A percentile compares a stretch with the other conserved stretches of the same genome.
These are phyloP conservation scores for Xerocomellus amylosporus DNA, from an alignment of 768 basidiomycete species.

Conservation along the genomic window DNA sequence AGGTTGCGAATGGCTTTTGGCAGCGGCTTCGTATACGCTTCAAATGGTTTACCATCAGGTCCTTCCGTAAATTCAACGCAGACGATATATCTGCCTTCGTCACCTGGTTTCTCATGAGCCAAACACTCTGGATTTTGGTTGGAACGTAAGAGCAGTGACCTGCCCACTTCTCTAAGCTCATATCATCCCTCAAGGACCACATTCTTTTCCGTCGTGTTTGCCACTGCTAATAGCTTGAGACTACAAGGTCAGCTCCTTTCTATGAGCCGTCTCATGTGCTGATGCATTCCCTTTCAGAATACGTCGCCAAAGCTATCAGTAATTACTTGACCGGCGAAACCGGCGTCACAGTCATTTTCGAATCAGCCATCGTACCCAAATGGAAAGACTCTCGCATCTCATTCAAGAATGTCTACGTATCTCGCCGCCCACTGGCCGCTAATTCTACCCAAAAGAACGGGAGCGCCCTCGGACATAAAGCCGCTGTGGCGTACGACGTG, in stretches of 20 bases:
- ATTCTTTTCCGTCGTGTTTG: conserved; percentile 92
- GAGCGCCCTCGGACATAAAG: conserved; percentile 43
- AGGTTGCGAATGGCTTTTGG: conserved; percentile 87
- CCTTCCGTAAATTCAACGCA: conserved; percentile 91
- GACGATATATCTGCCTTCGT: conserved; percentile 97
- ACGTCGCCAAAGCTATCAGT: conserved; percentile 83
- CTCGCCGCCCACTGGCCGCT: conserved; percentile 58
- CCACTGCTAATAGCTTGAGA: conserved; percentile 81
- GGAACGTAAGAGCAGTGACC: conserved; percentile 47
- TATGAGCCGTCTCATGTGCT: not conserved
- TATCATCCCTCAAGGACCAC: conserved; percentile 59
- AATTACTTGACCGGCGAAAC: conserved; percentile 92
- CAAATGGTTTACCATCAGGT: conserved; percentile 95
- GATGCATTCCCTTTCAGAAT: conserved; percentile 46
- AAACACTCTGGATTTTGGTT: conserved; percentile 92
- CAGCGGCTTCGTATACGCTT: conserved; percentile 86
- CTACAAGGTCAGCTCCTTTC: conserved; percentile 60
- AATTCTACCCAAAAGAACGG: conserved; percentile 15
- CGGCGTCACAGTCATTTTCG: conserved; percentile 92
- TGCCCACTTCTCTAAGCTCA: not conserved
- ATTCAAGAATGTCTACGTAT: conserved; percentile 95
- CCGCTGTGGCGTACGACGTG: conserved; percentile 72
- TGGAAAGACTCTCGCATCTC: conserved; percentile 96
- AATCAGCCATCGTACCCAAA: conserved; percentile 96
- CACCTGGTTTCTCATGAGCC: conserved; percentile 94